Evolutionary conservation across 495 filamentous ascomycete species (phyloP).

Genomic region (Hypoxylon trugodes): DNA sequence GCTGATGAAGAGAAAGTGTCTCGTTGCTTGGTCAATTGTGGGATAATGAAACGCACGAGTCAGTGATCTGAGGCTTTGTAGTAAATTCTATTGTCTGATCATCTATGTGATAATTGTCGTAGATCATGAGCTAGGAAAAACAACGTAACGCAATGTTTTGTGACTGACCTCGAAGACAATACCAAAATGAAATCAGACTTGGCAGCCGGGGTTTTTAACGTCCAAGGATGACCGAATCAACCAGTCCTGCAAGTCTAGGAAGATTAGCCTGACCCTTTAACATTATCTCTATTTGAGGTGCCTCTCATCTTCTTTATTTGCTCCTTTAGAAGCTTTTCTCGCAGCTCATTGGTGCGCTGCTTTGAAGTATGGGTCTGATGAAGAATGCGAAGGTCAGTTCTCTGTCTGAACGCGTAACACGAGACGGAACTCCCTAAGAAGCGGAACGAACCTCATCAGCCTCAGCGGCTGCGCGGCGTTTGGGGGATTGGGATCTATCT

Average conservation of each 20-base stretch:
- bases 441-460: constrained; percentile 53
- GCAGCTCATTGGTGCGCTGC: constrained; percentile 63
- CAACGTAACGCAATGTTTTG: constrained; percentile 23
- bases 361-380: constrained; percentile 53
- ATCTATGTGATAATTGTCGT: constrained; percentile 29
- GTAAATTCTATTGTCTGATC: constrained; percentile 31
- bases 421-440: constrained; percentile 43
- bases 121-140: constrained; percentile 25
- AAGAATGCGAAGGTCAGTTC: constrained; percentile 42
- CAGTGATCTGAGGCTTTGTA: neutral
- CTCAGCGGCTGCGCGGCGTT: constrained; percentile 40
- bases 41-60: constrained; percentile 3
- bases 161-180: constrained; percentile 35
- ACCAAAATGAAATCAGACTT: constrained; percentile 11
- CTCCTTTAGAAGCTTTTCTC: constrained; percentile 72
- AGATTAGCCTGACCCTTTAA: constrained; percentile 58
- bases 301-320: constrained; percentile 71
- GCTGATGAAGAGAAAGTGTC: neutral
- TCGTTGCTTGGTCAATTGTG: neutral
- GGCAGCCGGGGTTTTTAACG: constrained; percentile 7
- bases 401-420: constrained; percentile 20
- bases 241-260: constrained; percentile 41
- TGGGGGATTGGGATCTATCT: constrained; percentile 55
- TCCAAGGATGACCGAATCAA: constrained; percentile 16
- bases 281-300: constrained; percentile 55